These are phyloP conservation scores for Candida namnaoensis DNA, from an alignment of 805 yeast genomes.

Conservation along the genomic window DNA sequence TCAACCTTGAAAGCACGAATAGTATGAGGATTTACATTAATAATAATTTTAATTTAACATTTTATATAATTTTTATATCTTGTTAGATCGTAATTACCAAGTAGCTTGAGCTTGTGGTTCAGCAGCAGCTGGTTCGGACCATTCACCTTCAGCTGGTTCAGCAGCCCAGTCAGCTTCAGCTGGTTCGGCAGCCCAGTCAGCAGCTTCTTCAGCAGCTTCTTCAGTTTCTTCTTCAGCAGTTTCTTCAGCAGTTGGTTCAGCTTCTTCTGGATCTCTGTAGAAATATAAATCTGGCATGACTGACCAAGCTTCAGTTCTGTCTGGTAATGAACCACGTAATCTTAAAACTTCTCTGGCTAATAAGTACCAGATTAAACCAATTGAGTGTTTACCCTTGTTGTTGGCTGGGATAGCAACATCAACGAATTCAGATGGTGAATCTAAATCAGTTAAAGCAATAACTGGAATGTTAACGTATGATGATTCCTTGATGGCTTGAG, in stretches of 20 bases:
- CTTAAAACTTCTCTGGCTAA: slow-evolving; percentile 98
- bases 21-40: too few relatives aligned
- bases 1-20: too few relatives aligned
- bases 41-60: not conserved
- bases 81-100: slow-evolving; percentile 15
- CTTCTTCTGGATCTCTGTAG: slow-evolving; percentile 99
- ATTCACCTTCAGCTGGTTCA: slow-evolving; percentile 48
- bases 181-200: slow-evolving; percentile 63
- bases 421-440: slow-evolving; percentile 97
- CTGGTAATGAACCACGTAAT: slow-evolving; percentile 94
- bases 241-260: slow-evolving; percentile 67
- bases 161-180: slow-evolving; percentile 75
- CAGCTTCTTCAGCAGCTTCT: slow-evolving; percentile 57
- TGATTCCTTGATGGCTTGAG: slow-evolving; percentile 99
- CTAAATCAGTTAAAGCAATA: slow-evolving; percentile 97
- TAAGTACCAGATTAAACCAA: slow-evolving; percentile 99
- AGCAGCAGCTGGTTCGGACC: slow-evolving; percentile 28
- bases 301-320: slow-evolving; percentile 96
- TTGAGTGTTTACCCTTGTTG: slow-evolving; percentile 99
- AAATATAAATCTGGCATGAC: slow-evolving; percentile 99
- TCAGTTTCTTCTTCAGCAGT: slow-evolving; percentile 44
- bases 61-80: not conserved
- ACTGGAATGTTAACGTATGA: slow-evolving; percentile 99
- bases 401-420: slow-evolving; percentile 99
- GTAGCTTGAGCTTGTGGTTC: slow-evolving; percentile 12